Base-by-base conservation (phyloP, 1,284 basidiomycete species). In the Cryptococcus neoformans region DNA sequence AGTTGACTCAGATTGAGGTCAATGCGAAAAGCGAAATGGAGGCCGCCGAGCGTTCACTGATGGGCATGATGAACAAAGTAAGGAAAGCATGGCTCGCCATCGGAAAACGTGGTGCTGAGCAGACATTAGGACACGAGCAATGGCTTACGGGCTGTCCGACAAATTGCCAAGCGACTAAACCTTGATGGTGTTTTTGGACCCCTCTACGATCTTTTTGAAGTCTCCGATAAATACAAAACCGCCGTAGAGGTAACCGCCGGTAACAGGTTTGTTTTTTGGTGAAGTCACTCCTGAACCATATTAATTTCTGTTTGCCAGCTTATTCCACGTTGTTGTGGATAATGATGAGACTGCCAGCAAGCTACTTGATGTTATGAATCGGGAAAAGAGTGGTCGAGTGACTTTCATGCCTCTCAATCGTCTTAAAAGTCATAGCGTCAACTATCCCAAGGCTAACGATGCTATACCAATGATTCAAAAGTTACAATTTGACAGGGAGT, bases 401-500 rank as follows among this genome's bases (percentile, higher is more conserved):
- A 99, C 96, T 0, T 98, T 98, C 79, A 94, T 99, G 87, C 96
- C 96, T 11, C 83, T 99, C 47, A 99, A 99, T 75, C 88, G 95
- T n/a, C 85, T 99, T 51, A 88, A 89, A 67, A 88, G 89, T 44
- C 89, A 88, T 63, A 67, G 76, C 40, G 72, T 78, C 51, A 75
- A 77, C 51, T 81, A 83, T 59, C 93, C 93, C 0, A 87, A 89
- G 62, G 87, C 87, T 4, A 84, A 87, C 55, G 95, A 99, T 65
- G 92, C 92, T 0, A 86, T 97, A 45, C 91, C 93, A 0, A 84
- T 94, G 58, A 81, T 93, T 52, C 84, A 87, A 60, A 94, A 94
- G 75, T 83, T 99, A 55, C 81, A 82, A 2, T 99, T 87, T 70
- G 87, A 94, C 62, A 80, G 80, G 2, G 75, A 75, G 14, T 88